These are phyloP conservation scores for Fusarium incarnatum DNA, from an alignment of 2,329 filamentous ascomycete species.

Conservation along the genomic window DNA sequence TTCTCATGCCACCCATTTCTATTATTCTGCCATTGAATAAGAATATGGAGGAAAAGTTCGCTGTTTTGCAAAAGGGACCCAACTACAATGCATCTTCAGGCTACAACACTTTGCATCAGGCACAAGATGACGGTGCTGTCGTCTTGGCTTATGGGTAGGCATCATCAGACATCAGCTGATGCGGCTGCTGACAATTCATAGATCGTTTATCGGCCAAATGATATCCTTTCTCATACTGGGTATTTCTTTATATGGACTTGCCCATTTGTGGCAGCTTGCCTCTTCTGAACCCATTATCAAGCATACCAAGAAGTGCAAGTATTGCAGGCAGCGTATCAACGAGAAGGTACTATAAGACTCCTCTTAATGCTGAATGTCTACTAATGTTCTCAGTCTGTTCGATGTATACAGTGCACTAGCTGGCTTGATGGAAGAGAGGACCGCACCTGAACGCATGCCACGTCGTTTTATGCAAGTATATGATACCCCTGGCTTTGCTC, in stretches of 20 bases:
- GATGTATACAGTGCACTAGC: constrained; percentile 63
- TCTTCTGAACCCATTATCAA: constrained; percentile 77
- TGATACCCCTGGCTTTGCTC: constrained; percentile 18
- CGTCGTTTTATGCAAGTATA: background rate
- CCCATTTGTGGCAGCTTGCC: constrained; percentile 69
- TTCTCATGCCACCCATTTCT: constrained; percentile 76
- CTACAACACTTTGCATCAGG: constrained; percentile 78
- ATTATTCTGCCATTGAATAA: constrained; percentile 75
- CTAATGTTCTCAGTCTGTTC: constrained; percentile 51
- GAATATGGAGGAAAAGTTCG: constrained; percentile 81
- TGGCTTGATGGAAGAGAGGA: constrained; percentile 65
- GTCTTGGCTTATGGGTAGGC: constrained; percentile 76
- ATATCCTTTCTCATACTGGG: constrained; percentile 76
- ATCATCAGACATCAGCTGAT: fast-evolving
- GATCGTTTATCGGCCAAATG: constrained; percentile 71
- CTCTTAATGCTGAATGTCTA: background rate
- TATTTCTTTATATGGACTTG: constrained; percentile 72
- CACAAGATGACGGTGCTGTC: constrained; percentile 76
- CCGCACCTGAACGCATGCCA: background rate
- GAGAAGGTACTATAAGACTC: constrained; percentile 63
- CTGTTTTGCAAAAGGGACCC: constrained; percentile 69
- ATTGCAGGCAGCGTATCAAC: constrained; percentile 72
- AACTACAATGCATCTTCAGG: constrained; percentile 63
- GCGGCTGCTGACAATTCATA: constrained; percentile 42
- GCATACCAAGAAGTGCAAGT: constrained; percentile 74